Evolutionary conservation across 2,329 filamentous ascomycete species (phyloP).

Genomic region (Alternaria ethzedia): DNA sequence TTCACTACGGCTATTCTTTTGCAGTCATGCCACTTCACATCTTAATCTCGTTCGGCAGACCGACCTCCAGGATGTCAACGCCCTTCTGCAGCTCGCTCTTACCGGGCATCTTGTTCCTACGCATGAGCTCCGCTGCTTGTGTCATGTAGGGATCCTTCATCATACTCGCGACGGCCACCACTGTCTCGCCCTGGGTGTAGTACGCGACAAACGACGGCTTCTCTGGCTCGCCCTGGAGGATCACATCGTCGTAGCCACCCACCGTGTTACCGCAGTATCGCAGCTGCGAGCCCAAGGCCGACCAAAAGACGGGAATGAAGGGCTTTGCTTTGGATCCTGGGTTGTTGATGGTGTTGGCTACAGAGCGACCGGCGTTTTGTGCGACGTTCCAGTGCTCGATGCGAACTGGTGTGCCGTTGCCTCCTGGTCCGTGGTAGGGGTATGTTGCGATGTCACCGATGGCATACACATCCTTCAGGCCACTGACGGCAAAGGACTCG

Average conservation of each 20-base stretch:
- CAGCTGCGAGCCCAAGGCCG: slow-evolving; percentile 84
- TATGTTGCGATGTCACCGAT: slow-evolving; percentile 95
- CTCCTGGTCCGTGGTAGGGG: slow-evolving; percentile 89
- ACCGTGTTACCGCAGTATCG: slow-evolving; percentile 90
- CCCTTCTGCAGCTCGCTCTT: slow-evolving; percentile 78
- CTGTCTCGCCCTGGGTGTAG: slow-evolving; percentile 83
- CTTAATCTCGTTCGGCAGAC: slow-evolving; percentile 54
- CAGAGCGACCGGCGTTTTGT: slow-evolving; percentile 85
- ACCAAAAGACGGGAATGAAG: slow-evolving; percentile 98
- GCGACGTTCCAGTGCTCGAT: slow-evolving; percentile 99
- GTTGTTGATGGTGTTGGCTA: slow-evolving; percentile 77
- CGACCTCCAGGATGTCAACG: slow-evolving; percentile 54
- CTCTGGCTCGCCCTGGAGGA: slow-evolving; percentile 74
- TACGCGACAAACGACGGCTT: slow-evolving; percentile 86
- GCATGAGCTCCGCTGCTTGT: slow-evolving; percentile 86
- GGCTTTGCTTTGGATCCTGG: slow-evolving; percentile 66
- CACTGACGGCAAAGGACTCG: slow-evolving; percentile 77
- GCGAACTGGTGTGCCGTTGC: slow-evolving; percentile 73
- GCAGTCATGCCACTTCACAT: slow-evolving; percentile 35
- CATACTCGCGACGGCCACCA: slow-evolving; percentile 92
- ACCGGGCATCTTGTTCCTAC: slow-evolving; percentile 77
- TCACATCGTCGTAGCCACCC: slow-evolving; percentile 83
- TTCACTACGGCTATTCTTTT: neutral
- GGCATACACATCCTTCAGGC: slow-evolving; percentile 84
- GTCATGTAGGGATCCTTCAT: slow-evolving; percentile 75